phyloP scores from a whole-genome alignment of 495 filamentous ascomycete species.

The Talaromyces nanjingensis region DNA sequence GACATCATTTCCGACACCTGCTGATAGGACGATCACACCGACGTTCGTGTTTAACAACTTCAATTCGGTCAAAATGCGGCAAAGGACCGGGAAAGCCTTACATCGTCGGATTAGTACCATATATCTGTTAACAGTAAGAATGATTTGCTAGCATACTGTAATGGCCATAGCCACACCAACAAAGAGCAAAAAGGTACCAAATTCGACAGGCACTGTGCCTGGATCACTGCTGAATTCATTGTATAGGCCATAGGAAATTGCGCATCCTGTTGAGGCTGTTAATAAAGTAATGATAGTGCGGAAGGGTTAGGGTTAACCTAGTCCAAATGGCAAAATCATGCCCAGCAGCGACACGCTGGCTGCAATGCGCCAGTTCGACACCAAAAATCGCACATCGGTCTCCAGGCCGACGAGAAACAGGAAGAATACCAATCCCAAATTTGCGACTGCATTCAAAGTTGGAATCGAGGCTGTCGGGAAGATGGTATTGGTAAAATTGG shows the following conservation, averaged over 20 bases:
- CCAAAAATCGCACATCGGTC: constrained; percentile 79
- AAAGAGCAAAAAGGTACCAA: constrained; percentile 84
- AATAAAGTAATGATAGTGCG: not conserved
- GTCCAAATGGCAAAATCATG: constrained; percentile 71
- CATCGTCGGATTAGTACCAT: not conserved
- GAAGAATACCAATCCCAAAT: constrained; percentile 84
- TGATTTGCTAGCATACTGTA: constrained; percentile 45
- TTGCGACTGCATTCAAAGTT: constrained; percentile 73
- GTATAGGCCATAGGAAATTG: constrained; percentile 82
- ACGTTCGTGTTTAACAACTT: constrained; percentile 81
- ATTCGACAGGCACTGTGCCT: constrained; percentile 55
- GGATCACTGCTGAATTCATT: constrained; percentile 64
- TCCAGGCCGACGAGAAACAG: constrained; percentile 91
- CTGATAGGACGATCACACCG: constrained; percentile 85
- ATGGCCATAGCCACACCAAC: constrained; percentile 93
- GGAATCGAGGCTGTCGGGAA: constrained; percentile 71
- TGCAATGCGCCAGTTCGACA: constrained; percentile 82
- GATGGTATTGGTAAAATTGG: constrained; percentile 69
- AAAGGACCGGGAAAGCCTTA: constrained; percentile 86
- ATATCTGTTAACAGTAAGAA: not conserved
- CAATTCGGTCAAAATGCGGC: constrained; percentile 88
- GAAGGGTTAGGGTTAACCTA: constrained; percentile 21
- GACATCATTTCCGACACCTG: constrained; percentile 94
- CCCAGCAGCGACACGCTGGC: constrained; percentile 74
- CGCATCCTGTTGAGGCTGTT: constrained; percentile 33